Conservation (phyloP, 352 stramenopile genomes). For the Globisporangium recalcitrans region DNA sequence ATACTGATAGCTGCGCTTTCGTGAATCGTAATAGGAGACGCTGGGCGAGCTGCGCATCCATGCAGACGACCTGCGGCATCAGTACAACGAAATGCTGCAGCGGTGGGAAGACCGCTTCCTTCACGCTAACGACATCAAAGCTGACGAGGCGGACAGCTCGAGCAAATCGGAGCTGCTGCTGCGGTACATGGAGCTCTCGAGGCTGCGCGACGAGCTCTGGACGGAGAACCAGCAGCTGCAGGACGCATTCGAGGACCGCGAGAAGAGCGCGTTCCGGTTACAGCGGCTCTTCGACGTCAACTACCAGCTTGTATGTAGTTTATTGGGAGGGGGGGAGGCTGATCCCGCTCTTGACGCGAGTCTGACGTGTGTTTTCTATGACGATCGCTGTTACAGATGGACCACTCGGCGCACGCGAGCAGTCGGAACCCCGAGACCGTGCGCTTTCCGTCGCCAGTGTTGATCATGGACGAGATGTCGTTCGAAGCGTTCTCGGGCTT, state of each 20-base stretch:
- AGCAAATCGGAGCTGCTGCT: slow-evolving; percentile 34
- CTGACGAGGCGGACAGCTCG: slow-evolving; percentile 16
- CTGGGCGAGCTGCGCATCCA: slow-evolving; percentile 37
- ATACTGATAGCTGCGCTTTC: background rate
- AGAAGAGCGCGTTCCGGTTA: slow-evolving; percentile 48
- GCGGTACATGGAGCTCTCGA: slow-evolving; percentile 40
- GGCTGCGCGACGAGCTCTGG: slow-evolving; percentile 44
- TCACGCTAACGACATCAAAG: slow-evolving; percentile 13
- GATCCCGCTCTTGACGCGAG: background rate
- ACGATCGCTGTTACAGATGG: slow-evolving; percentile 22
- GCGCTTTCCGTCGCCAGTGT: slow-evolving; percentile 30
- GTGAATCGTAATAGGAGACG: slow-evolving; percentile 33
- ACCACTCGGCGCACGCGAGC: slow-evolving; percentile 38
- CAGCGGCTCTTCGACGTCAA: slow-evolving; percentile 55
- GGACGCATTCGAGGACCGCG: slow-evolving; percentile 44
- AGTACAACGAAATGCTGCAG: slow-evolving; percentile 39
- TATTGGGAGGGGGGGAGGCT: too few relatives aligned
- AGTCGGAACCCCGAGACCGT: slow-evolving; percentile 25
- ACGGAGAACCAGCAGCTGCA: slow-evolving; percentile 50
- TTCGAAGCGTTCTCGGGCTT: slow-evolving; percentile 44
- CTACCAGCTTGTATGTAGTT: slow-evolving; percentile 34
- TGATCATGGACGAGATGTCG: slow-evolving; percentile 62
- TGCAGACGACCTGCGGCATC: slow-evolving; percentile 37
- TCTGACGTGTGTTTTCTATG: background rate
- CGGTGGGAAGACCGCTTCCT: slow-evolving; percentile 32